Evolutionary conservation across 306 rosid genomes (phyloP), one percentile per base, ranked within the genome.

Genomic region (Cyclanthera cordifolia): DNA sequence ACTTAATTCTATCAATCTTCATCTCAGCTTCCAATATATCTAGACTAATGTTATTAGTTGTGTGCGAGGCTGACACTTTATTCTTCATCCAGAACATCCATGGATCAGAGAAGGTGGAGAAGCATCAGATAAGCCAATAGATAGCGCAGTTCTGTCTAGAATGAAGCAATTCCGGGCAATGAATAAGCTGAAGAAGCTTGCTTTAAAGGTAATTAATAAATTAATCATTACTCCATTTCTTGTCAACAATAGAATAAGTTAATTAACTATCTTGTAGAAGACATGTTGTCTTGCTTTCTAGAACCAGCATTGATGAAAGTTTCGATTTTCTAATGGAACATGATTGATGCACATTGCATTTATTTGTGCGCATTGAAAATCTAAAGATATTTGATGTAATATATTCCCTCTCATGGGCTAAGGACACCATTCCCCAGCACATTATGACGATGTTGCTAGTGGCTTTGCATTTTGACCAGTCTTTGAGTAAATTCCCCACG

Each of bases 111-210:
- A 85, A 78, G 97, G 91, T 1, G 91, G 96, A 70, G 88, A 82
- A 37, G 96, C 97, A 67, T 85, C 97, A 53, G 97, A 91, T 77
- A 85, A 87, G 74, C 96, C 97, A 25, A 77, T 91, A 39, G 97
- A 91, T 72, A 89, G 91, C 69, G 97, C 97, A 4, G 97, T 91
- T 71, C 86, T 91, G 41, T 89, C 90, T 6, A 87, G 97, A 78
- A 79, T 91, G 96, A 91, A 91, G 85, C 96, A 89, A 72, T 87
- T 88, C 88, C 84, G 92, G 82, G 97, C 97, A 78, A 91, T 91
- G 97, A 91, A 91, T 77, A 87, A 91, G 90, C 94, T 91, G 72
- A 91, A 91, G 77, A 81, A 88, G 75, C 90, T 91, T 25, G 97
- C 96, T 32, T 66, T 89, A 81, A 89, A 87, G 96, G 97, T 88